Percentiles rank a stretch among this genome's conserved stretches.
These are phyloP conservation scores for Pseudozyma flocculosa DNA, from an alignment of 1,284 basidiomycete genomes.

Conservation along the genomic window DNA sequence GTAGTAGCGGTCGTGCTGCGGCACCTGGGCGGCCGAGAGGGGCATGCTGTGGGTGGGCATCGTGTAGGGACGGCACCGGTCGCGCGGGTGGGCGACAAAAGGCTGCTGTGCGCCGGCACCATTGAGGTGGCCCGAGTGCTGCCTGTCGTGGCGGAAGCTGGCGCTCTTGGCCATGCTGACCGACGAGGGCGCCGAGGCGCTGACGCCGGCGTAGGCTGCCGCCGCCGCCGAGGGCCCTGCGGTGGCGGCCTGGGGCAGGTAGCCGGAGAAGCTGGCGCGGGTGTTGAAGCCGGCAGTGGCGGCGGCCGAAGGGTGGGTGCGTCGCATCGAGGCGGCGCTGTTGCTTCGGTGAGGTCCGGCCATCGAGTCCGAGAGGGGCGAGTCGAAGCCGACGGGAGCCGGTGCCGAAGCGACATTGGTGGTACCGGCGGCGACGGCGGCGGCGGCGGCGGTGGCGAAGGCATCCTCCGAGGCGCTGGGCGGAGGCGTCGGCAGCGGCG, in stretches of 20 bases:
- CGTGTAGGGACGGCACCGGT: constrained; percentile 38
- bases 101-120: constrained; percentile 15
- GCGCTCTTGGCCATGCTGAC: constrained; percentile 27
- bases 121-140: constrained; percentile 1
- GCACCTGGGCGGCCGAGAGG: constrained; percentile 13
- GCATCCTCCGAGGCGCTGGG: background rate
- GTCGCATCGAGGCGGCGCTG: background rate
- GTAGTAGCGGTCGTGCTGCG: constrained; percentile 12
- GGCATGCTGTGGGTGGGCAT: constrained; percentile 33
- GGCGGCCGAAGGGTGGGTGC: constrained; percentile 3
- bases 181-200: constrained; percentile 19
- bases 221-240: too few species aligned
- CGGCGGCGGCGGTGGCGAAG: constrained; percentile 1
- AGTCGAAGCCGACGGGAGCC: constrained; percentile 22
- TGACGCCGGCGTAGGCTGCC: constrained; percentile 7
- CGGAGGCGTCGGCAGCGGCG: background rate
- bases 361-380: constrained; percentile 29
- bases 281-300: constrained; percentile 16
- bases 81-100: constrained; percentile 29
- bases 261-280: constrained; percentile 38
- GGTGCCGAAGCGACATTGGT: constrained; percentile 24
- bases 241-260: constrained; percentile 1
- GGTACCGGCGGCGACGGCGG: constrained; percentile 1
- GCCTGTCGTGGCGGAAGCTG: constrained; percentile 31
- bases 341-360: constrained; percentile 20